Evolutionary conservation across 2,329 filamentous ascomycete species (phyloP).

Genomic region (Pyrenochaeta sp.): DNA sequence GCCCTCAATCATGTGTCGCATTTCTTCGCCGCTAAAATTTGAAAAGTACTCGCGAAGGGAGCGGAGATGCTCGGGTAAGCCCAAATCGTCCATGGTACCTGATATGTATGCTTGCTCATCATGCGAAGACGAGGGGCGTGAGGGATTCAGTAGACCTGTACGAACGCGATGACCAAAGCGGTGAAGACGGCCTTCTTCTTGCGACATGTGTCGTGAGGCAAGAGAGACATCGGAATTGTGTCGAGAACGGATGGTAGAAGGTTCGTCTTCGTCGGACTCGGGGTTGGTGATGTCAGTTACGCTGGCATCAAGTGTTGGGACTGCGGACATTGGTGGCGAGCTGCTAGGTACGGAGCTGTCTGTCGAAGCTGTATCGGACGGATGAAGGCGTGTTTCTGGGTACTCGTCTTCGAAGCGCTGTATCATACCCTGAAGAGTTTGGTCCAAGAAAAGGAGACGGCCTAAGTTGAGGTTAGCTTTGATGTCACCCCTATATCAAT

Average conservation of each 20-base stretch:
- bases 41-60: slow-evolving; percentile 71
- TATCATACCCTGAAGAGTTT: slow-evolving; percentile 90
- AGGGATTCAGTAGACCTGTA: slow-evolving; percentile 64
- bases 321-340: slow-evolving; percentile 38
- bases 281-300: slow-evolving; percentile 33
- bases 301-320: slow-evolving; percentile 41
- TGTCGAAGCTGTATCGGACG: slow-evolving; percentile 37
- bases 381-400: slow-evolving; percentile 77
- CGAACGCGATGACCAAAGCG: slow-evolving; percentile 73
- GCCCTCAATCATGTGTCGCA: slow-evolving; percentile 62
- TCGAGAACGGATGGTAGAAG: slow-evolving; percentile 61
- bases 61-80: slow-evolving; percentile 54
- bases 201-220: slow-evolving; percentile 68
- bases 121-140: slow-evolving; percentile 33
- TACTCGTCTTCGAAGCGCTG: slow-evolving; percentile 96
- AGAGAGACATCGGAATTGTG: slow-evolving; percentile 74
- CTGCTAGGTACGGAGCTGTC: slow-evolving; percentile 43
- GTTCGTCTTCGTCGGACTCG: slow-evolving; percentile 54
- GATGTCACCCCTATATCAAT: neutral
- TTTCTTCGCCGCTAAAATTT: slow-evolving; percentile 67
- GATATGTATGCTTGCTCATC: slow-evolving; percentile 36
- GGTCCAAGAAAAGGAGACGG: slow-evolving; percentile 84
- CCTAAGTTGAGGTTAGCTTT: slow-evolving; percentile 55
- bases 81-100: slow-evolving; percentile 44
- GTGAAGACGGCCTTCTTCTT: slow-evolving; percentile 76